Conservation (phyloP, 768 basidiomycete genomes). For the Pleurotus djamor region DNA sequence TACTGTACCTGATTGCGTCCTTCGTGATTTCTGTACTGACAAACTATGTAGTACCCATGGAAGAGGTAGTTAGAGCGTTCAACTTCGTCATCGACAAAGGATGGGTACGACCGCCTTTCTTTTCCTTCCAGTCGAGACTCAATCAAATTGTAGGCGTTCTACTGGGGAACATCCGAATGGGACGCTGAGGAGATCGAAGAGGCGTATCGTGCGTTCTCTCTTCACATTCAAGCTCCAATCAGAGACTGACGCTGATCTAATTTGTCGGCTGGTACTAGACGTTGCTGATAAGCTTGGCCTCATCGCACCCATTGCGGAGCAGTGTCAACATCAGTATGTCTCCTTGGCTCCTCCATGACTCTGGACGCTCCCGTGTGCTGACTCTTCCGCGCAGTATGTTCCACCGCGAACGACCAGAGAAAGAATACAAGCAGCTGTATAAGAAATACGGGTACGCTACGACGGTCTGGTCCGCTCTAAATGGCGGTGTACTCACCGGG, state of each 20-base stretch:
- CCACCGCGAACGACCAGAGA: conserved; percentile 78
- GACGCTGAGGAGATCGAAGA: conserved; percentile 66
- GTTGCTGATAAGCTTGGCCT: conserved; percentile 67
- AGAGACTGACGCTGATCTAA: conserved; percentile 16
- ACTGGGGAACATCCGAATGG: conserved; percentile 84
- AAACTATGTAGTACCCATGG: conserved; percentile 52
- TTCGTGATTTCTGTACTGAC: background rate
- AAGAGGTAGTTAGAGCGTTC: conserved; percentile 81
- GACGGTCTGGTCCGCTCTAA: conserved; percentile 74
- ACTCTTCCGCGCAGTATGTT: conserved; percentile 52
- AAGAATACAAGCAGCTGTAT: conserved; percentile 73
- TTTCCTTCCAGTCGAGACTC: background rate
- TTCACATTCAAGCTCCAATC: conserved; percentile 1
- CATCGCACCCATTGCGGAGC: conserved; percentile 71
- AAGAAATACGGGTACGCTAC: conserved; percentile 65
- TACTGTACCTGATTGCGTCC: too few relatives aligned
- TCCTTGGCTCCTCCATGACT: background rate
- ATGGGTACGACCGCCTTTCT: conserved; percentile 38
- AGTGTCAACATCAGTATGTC: conserved; percentile 67
- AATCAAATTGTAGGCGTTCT: conserved; percentile 44
- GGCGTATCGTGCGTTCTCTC: conserved; percentile 45
- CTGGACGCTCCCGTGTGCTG: background rate
- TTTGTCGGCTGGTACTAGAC: conserved; percentile 30
- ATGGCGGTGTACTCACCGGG: conserved; percentile 74
- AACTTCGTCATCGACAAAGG: conserved; percentile 74